Evolutionary conservation across 148 eudicot genomes (phyloP), one percentile per base, ranked within the genome.

Genomic region (Cornus suecica): DNA sequence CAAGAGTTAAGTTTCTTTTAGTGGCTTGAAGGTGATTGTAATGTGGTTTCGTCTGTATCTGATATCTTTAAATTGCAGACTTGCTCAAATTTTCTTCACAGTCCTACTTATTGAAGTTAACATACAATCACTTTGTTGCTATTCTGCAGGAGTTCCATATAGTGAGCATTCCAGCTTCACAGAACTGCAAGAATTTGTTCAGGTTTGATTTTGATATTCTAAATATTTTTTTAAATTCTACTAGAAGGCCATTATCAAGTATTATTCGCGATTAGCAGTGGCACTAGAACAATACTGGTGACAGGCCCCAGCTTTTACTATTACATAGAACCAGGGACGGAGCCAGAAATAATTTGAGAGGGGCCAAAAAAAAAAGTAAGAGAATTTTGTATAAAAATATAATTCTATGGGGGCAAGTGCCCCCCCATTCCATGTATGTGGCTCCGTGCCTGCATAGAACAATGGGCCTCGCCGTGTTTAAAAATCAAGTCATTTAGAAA

Each of bases 111-210:
- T 10, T 18, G 15, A 27, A 11, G 24, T 23, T 51, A n/a, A 52
- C 66, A 22, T 16, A 68, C 73, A 22, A 31, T 22, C 20, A 3
- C 26, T n/a, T 8, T 62, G 61, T 66, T 60, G 22, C 42, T 66
- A 29, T 48, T 75, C 11, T 78, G 78, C 87, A 89, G 93, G 93
- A 71, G 90, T 89, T 65, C 93, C 93, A 18, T 89, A 89, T 58
- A 89, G 93, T 70, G 93, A 89, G 81, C 93, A 89, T 82, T 89
- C 93, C 23, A 89, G 89, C 79, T 89, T 87, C 78, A 80, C 77
- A 71, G 93, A 89, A 73, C 78, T 89, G 42, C 83, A 76, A 81
- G 93, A 89, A 74, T 89, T 89, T 76, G 87, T 89, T 34, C 78
- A 89, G 93, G 93, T 89, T 54, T 73, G 80, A 52, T 68, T 66